A percentile compares a stretch with the other conserved stretches of the same genome.
These are phyloP conservation scores for Bauhinia variegata DNA, from an alignment of 306 rosid species.

Conservation along the genomic window DNA sequence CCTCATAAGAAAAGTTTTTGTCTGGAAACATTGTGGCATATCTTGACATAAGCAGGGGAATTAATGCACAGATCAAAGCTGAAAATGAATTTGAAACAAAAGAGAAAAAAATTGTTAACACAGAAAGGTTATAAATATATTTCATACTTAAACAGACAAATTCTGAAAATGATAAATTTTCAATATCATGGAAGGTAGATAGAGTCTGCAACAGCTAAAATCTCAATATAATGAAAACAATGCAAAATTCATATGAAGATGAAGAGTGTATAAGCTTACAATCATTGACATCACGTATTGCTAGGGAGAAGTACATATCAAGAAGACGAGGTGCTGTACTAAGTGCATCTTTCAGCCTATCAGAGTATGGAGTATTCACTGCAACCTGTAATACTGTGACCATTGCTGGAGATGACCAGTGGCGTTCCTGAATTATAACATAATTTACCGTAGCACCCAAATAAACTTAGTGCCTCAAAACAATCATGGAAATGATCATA, in stretches of 20 bases:
- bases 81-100: constrained; percentile 43
- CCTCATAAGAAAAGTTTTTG: constrained; percentile 78
- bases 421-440: constrained; percentile 76
- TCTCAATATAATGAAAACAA: constrained; percentile 20
- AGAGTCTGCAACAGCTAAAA: neutral
- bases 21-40: constrained; percentile 83
- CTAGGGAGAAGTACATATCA: constrained; percentile 77
- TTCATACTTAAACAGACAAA: constrained; percentile 1
- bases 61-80: constrained; percentile 94
- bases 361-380: constrained; percentile 70
- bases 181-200: constrained; percentile 14
- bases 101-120: constrained; percentile 20
- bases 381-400: constrained; percentile 63
- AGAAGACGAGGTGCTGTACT: constrained; percentile 68
- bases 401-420: constrained; percentile 92
- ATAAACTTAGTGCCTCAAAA: constrained; percentile 9
- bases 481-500: neutral
- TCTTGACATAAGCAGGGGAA: constrained; percentile 91
- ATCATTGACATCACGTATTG: constrained; percentile 70
- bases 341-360: constrained; percentile 76
- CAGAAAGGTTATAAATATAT: constrained; percentile 30
- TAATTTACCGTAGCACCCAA: constrained; percentile 30
- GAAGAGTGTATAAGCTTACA: constrained; percentile 56
- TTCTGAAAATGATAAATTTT: neutral
- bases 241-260: constrained; percentile 30